A percentile compares a stretch with the other conserved stretches of the same genome.
phyloP scores from a whole-genome alignment of 2,329 filamentous ascomycete genomes.

The Aspergillus alliaceus region DNA sequence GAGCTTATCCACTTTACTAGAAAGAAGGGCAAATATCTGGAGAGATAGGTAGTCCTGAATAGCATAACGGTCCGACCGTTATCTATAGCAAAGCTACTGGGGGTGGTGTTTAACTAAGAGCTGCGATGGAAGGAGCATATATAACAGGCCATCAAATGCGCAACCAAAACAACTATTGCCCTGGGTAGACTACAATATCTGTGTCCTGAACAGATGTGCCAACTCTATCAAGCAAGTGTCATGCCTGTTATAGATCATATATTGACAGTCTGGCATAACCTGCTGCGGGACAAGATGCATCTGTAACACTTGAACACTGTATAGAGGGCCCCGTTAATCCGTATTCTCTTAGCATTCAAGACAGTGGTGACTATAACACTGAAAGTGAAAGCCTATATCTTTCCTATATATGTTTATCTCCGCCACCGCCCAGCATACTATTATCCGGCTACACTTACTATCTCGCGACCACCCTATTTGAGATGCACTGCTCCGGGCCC shows the following conservation, averaged over 20 bases:
- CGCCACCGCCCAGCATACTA: slow-evolving; percentile 7
- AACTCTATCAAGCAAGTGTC: slow-evolving; percentile 27
- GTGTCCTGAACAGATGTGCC: slow-evolving; percentile 18
- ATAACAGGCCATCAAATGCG: slow-evolving; percentile 19
- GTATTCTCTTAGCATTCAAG: neutral
- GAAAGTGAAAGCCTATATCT: neutral
- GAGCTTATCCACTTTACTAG: slow-evolving; percentile 31
- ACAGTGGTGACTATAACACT: neutral
- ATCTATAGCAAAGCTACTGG: slow-evolving; percentile 23
- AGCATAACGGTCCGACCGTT: slow-evolving; percentile 14
- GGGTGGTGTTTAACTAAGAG: slow-evolving; percentile 25
- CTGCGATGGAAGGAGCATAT: slow-evolving; percentile 24
- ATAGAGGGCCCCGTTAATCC: neutral
- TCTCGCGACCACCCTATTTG: slow-evolving; percentile 12
- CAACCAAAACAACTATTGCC: slow-evolving; percentile 16
- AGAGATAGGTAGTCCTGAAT: slow-evolving; percentile 17
- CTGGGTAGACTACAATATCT: slow-evolving; percentile 21
- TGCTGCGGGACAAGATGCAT: slow-evolving; percentile 13
- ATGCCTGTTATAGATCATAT: slow-evolving; percentile 22
- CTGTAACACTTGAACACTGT: neutral
- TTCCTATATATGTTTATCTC: neutral
- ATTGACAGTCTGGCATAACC: slow-evolving; percentile 24
- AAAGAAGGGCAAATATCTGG: slow-evolving; percentile 12
- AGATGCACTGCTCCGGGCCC: slow-evolving; percentile 5
- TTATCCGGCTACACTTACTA: slow-evolving; percentile 14